Evolutionary conservation across 1,284 basidiomycete species (phyloP).

Genomic region (Nidula niveotomentosa): DNA sequence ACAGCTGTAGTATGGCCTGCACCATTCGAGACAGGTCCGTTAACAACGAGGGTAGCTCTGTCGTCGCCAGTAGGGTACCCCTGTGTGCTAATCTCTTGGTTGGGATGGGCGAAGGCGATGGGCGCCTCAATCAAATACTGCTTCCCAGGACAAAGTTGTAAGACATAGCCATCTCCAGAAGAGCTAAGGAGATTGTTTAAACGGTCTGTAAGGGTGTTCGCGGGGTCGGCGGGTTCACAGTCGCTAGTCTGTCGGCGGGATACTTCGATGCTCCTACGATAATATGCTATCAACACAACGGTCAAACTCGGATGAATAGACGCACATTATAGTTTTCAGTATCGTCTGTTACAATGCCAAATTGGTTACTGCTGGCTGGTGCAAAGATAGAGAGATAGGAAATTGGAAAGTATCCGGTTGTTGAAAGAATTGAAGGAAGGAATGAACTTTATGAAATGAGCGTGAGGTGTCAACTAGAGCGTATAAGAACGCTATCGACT

Average conservation of each 20-base stretch:
- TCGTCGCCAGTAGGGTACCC: conserved; percentile 62
- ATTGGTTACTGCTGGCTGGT: no score
- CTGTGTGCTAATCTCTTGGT: conserved; percentile 78
- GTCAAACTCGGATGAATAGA: not conserved
- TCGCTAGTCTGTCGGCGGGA: conserved; percentile 3
- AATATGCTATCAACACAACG: no score
- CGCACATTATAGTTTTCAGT: not conserved
- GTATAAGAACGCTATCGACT: no score
- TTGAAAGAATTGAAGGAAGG: no score
- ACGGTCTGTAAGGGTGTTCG: conserved; percentile 65
- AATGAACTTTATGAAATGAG: no score
- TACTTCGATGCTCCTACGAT: no score
- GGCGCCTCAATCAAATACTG: conserved; percentile 65
- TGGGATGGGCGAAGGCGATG: conserved; percentile 59
- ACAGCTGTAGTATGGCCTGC: conserved; percentile 71
- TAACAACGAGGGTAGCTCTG: conserved; percentile 39
- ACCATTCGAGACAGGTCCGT: conserved; percentile 52
- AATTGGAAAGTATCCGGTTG: no score
- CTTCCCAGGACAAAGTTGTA: conserved; percentile 63
- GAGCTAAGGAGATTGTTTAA: conserved; percentile 66
- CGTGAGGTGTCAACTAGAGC: no score
- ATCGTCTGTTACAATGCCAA: not conserved
- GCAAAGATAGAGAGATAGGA: no score
- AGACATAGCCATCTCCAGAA: conserved; percentile 62
- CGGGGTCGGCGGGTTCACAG: conserved; percentile 54